Conservation (phyloP, 768 basidiomycete genomes). For the Gymnopilus junonius region DNA sequence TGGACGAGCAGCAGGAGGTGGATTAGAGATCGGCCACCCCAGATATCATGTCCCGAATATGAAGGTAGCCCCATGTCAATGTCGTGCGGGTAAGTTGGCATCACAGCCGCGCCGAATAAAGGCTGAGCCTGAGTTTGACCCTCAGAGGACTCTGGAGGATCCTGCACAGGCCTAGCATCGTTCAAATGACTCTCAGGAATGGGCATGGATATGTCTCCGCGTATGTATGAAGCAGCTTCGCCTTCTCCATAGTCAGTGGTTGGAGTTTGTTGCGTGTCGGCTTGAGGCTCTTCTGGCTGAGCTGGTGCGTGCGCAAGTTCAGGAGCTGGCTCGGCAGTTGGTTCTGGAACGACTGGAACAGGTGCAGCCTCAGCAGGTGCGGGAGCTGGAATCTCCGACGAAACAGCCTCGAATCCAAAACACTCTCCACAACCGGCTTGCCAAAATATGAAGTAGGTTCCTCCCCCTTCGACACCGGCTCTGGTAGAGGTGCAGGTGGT, state of each 20-base stretch:
- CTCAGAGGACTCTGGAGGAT: background rate
- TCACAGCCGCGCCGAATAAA: slow-evolving; percentile 15
- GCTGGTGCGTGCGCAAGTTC: background rate
- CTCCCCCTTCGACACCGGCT: background rate
- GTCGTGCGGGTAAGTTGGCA: slow-evolving; percentile 15
- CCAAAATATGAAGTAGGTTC: slow-evolving; percentile 29
- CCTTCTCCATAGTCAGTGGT: background rate
- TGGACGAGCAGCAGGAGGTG: background rate
- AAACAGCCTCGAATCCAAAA: slow-evolving; percentile 18
- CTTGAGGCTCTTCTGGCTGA: background rate
- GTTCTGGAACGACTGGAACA: background rate
- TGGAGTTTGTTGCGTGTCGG: background rate
- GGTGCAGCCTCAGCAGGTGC: background rate
- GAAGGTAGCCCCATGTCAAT: slow-evolving; percentile 2
- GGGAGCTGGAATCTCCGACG: slow-evolving; percentile 13
- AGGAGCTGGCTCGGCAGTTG: background rate
- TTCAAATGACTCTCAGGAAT: background rate
- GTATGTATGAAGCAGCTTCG: background rate
- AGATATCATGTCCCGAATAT: slow-evolving; percentile 15
- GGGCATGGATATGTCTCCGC: background rate
- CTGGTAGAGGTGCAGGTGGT: slow-evolving; percentile 1
- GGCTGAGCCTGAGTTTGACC: background rate
- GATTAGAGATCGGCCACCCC: slow-evolving; percentile 19
- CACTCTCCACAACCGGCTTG: slow-evolving; percentile 30
- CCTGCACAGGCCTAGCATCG: background rate